These are phyloP conservation scores for Phytophthora sansomeana DNA, from an alignment of 352 stramenopile species.

Conservation along the genomic window DNA sequence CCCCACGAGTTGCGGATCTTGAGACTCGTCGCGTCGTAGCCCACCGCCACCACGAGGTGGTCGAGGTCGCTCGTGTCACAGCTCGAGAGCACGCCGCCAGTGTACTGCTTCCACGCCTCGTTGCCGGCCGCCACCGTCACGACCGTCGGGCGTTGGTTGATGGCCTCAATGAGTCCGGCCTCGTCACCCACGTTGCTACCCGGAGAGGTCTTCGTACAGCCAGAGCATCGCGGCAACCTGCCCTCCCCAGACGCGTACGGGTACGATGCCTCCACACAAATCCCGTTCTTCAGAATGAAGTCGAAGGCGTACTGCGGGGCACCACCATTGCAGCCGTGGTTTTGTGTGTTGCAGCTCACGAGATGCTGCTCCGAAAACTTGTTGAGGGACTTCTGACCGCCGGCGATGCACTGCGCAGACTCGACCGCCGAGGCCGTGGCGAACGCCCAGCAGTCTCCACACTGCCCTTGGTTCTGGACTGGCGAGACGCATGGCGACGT, in stretches of 20 bases:
- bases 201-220: slow-evolving; percentile 23
- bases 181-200: slow-evolving; percentile 63
- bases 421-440: slow-evolving; percentile 90
- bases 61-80: slow-evolving; percentile 90
- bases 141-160: slow-evolving; percentile 92
- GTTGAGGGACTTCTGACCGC: slow-evolving; percentile 60
- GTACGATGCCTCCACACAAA: slow-evolving; percentile 76
- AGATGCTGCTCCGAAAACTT: slow-evolving; percentile 92
- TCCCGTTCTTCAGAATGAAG: slow-evolving; percentile 82
- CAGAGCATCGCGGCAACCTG: slow-evolving; percentile 26
- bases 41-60: slow-evolving; percentile 95
- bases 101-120: slow-evolving; percentile 96
- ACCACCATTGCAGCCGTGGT: slow-evolving; percentile 90
- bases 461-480: slow-evolving; percentile 95
- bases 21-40: slow-evolving; percentile 89
- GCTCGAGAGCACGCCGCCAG: slow-evolving; percentile 82
- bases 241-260: slow-evolving; percentile 65
- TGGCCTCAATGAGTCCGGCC: slow-evolving; percentile 73
- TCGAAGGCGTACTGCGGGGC: slow-evolving; percentile 87
- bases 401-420: slow-evolving; percentile 81
- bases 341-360: slow-evolving; percentile 86
- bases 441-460: slow-evolving; percentile 97
- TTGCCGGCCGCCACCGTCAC: slow-evolving; percentile 94
- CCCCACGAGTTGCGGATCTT: slow-evolving; percentile 98
- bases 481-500: slow-evolving; percentile 31